These are phyloP conservation scores for Thuidium tamariscinum DNA, from an alignment of 225 moss, liverwort and hornwort genomes.

Conservation along the genomic window DNA sequence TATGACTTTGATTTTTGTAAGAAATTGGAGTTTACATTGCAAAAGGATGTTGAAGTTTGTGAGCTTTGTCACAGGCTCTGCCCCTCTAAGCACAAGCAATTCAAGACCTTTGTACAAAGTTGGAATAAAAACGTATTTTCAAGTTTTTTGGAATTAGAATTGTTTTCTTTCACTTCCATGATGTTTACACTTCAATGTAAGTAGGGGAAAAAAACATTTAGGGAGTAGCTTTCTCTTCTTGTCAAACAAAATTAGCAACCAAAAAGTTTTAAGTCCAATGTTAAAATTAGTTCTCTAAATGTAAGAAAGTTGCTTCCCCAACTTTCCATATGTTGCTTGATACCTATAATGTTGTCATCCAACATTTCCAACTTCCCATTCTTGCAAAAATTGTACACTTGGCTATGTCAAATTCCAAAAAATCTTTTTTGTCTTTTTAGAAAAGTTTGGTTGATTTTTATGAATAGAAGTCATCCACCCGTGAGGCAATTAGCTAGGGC, in stretches of 20 bases:
- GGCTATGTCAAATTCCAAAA: not conserved
- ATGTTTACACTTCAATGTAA: not conserved
- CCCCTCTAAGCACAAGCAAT: not conserved
- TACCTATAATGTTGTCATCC: rapidly evolving
- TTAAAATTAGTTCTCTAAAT: not conserved
- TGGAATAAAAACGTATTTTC: not conserved
- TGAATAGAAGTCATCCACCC: not conserved
- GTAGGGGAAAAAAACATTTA: not conserved
- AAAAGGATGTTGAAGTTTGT: not conserved
- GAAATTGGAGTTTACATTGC: not conserved
- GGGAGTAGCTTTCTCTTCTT: not conserved
- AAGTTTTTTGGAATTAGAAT: not conserved
- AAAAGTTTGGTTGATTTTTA: not conserved
- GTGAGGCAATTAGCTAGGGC: not conserved
- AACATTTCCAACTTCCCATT: not conserved
- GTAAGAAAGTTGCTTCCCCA: rapidly evolving
- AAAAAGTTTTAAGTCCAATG: not conserved
- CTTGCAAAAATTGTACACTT: not conserved
- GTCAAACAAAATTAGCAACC: not conserved
- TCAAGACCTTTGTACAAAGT: not conserved
- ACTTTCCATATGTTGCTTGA: rapidly evolving
- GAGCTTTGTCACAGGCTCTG: not conserved
- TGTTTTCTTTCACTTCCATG: not conserved
- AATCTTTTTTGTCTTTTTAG: not conserved
- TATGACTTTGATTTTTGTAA: not conserved